Conservation (phyloP, 305 asterid species). For the Rubia balearica region DNA sequence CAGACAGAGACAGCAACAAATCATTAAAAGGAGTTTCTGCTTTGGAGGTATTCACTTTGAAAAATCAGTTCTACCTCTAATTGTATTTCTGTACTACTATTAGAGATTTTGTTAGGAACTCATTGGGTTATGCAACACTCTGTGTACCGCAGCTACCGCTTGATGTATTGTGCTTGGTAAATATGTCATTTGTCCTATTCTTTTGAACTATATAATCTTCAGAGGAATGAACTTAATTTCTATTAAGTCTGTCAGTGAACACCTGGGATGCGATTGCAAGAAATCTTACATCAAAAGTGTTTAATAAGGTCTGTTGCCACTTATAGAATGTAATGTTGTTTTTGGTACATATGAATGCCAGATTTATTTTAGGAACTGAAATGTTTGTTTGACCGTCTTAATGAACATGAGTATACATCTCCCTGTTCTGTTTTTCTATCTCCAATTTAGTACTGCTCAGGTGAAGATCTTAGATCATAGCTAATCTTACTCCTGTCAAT, state of each 20-base stretch:
- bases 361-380: neutral
- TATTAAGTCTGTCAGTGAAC: too few relatives aligned
- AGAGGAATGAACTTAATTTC: too few relatives aligned
- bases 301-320: neutral
- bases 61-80: neutral
- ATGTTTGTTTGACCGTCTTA: neutral
- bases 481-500: neutral
- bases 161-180: neutral
- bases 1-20: conserved; percentile 35
- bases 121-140: too few relatives aligned
- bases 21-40: conserved; percentile 45
- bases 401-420: neutral
- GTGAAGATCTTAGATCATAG: conserved; percentile 7
- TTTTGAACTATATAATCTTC: too few relatives aligned
- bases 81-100: too few relatives aligned
- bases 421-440: neutral
- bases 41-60: conserved; percentile 46
- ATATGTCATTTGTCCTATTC: too few relatives aligned
- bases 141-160: too few relatives aligned
- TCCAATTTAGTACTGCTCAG: neutral
- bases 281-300: too few relatives aligned
- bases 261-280: too few relatives aligned
- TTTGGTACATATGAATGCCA: too few relatives aligned
- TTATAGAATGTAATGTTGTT: conserved; percentile 9
- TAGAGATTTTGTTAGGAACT: too few relatives aligned